phyloP scores from a whole-genome alignment of 306 rosid species.

The Lathyrus oleraceus region DNA sequence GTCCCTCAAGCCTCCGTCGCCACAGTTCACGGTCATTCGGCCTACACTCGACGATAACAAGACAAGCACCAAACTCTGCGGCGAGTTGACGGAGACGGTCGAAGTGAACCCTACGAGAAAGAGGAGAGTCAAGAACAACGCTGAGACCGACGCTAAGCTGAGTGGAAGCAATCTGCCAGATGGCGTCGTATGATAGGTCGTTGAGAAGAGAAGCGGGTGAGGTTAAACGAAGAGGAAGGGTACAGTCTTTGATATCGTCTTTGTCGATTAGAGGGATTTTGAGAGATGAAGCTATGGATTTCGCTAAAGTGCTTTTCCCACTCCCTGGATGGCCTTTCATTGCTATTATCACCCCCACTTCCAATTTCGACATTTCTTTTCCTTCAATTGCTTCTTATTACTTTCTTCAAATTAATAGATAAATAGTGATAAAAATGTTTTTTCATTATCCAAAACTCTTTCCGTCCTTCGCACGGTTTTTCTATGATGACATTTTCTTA shows the following conservation, averaged over 20 bases:
- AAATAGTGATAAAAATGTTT: too few relatives aligned
- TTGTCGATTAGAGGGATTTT: constrained; percentile 62
- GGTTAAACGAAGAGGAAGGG: constrained; percentile 29
- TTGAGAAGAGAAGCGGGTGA: constrained; percentile 54
- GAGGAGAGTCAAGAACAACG: constrained; percentile 70
- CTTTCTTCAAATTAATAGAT: neutral
- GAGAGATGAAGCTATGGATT: constrained; percentile 49
- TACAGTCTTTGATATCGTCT: constrained; percentile 62
- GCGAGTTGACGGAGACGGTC: constrained; percentile 48
- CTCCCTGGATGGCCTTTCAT: constrained; percentile 80
- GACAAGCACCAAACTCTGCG: neutral
- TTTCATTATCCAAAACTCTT: neutral
- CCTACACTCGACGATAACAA: constrained; percentile 59
- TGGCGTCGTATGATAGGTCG: constrained; percentile 61
- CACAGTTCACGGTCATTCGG: constrained; percentile 48
- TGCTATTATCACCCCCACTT: constrained; percentile 45
- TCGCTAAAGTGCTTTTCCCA: constrained; percentile 58
- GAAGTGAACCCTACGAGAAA: constrained; percentile 62
- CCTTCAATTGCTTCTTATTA: neutral
- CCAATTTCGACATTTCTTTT: constrained; percentile 13
- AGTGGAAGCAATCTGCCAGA: constrained; percentile 51
- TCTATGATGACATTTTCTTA: neutral
- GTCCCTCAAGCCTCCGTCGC: constrained; percentile 58
- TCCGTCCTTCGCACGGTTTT: neutral
- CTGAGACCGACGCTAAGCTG: constrained; percentile 65